Base-by-base conservation (phyloP, 2,329 filamentous ascomycete genomes). In the Hansfordia pulvinata region DNA sequence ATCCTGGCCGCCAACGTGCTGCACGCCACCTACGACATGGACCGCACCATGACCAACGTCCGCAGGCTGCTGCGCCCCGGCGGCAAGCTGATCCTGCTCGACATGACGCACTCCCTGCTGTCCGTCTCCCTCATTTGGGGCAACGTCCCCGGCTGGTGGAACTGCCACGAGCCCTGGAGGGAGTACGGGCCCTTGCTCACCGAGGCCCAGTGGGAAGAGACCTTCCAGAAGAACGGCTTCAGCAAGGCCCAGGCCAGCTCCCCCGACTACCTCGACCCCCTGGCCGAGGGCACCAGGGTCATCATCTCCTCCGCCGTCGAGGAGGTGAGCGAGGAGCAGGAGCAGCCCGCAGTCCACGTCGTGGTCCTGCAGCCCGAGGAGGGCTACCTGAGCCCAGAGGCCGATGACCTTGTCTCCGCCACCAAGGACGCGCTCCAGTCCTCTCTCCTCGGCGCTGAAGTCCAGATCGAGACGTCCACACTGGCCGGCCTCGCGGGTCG, bases 1-100 rank as follows among this genome's bases (percentile, higher is more conserved):
- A 29, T 47, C 10, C 14, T 47, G 10, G 39, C 42, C 6, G 26
- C 31, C 8, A 39, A 46, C 17, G 37, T 36, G 5, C 23, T 45
- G 7, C 40, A 44, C 22, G 36, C 40, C 2, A 41, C 42, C 2
- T 29, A 22, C 10, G 30, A 26, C 8, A 14, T 46, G n/a, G 14
- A 21, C n/a, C 12, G 17, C 8, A 36, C 42, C 3, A 10, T 43
- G 22, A 10, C n/a, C 6, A 35, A 47, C 25, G 29, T 39, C 2
- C 34, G 33, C 10, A 35, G 27, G 8, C 23, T 45, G 4, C 29
- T 46, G 8, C 25, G 28, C 26, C 38, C 38, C 8, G 32, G 32
- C 8, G 43, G 43, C 4, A 26, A 17, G 6, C 32, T 44, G 4
- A 15, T 33, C 12, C 16, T 33, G 8, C 10, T 30, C 17, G 34